Evolutionary conservation across 2,329 filamentous ascomycete genomes (phyloP).

Genomic region (Talaromyces islandicus): DNA sequence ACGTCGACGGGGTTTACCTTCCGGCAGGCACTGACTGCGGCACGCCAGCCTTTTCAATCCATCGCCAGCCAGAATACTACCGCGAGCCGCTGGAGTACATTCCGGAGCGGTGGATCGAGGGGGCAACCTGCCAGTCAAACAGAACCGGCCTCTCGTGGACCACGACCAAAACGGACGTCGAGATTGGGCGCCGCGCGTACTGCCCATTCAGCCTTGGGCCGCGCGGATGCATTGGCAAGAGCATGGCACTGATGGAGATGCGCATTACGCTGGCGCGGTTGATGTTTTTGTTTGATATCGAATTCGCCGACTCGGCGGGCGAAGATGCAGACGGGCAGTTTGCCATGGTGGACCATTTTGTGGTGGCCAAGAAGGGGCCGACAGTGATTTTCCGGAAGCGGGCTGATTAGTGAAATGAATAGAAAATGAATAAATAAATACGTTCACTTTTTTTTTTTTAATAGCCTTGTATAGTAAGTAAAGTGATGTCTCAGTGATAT

Average conservation of each 20-base stretch:
- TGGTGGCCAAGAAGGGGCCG: slow-evolving; percentile 30
- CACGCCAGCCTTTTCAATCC: slow-evolving; percentile 62
- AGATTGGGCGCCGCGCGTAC: slow-evolving; percentile 60
- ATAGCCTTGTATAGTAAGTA: not conserved
- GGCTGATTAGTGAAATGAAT: not conserved
- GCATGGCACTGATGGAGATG: slow-evolving; percentile 39
- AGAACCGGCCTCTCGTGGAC: slow-evolving; percentile 21
- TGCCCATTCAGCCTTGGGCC: slow-evolving; percentile 52
- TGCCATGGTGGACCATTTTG: slow-evolving; percentile 33
- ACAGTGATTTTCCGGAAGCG: slow-evolving; percentile 22
- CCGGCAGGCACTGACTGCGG: slow-evolving; percentile 56
- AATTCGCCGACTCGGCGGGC: slow-evolving; percentile 26
- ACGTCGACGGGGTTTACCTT: slow-evolving; percentile 32
- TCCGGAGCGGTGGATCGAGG: slow-evolving; percentile 61
- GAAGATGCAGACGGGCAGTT: slow-evolving; percentile 31
- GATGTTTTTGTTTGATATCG: slow-evolving; percentile 35
- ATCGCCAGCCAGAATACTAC: slow-evolving; percentile 61
- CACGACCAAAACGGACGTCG: slow-evolving; percentile 45
- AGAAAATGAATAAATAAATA: not conserved
- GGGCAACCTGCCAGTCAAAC: slow-evolving; percentile 35
- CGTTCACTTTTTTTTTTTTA: not conserved
- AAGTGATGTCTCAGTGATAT: not conserved
- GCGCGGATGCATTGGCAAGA: slow-evolving; percentile 38
- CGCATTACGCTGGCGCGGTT: slow-evolving; percentile 32
- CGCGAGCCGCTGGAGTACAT: slow-evolving; percentile 53